Conservation (phyloP, 2,329 filamentous ascomycete genomes). For the Pseudophaeomoniella oleicola region DNA sequence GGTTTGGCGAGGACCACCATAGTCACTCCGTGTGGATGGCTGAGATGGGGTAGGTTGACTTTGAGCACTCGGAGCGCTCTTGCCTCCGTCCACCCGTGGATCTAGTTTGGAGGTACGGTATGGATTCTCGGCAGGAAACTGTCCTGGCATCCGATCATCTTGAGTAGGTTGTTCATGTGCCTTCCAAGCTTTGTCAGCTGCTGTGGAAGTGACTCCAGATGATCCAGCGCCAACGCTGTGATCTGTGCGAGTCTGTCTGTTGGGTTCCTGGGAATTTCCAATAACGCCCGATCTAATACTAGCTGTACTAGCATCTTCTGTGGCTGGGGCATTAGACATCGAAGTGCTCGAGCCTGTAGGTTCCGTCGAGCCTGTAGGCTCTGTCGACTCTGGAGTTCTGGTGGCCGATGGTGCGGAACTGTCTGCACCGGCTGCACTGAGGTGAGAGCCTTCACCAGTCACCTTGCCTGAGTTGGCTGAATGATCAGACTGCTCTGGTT, state of each 20-base stretch:
- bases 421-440: neutral
- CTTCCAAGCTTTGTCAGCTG: slow-evolving; percentile 1
- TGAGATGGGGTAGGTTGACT: neutral
- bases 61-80: neutral
- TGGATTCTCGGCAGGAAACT: slow-evolving; percentile 4
- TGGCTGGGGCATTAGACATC: neutral
- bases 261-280: neutral
- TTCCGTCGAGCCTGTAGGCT: neutral
- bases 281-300: neutral
- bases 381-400: no score
- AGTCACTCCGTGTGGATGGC: neutral
- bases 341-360: neutral
- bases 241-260: neutral
- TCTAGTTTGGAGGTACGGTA: slow-evolving; percentile 5
- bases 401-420: neutral
- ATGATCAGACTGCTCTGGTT: slow-evolving; percentile 1
- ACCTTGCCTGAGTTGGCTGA: neutral
- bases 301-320: neutral
- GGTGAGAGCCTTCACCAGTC: slow-evolving; percentile 1
- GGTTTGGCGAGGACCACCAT: neutral
- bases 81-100: slow-evolving; percentile 5
- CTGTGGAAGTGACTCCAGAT: slow-evolving; percentile 1
- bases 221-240: neutral
- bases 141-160: slow-evolving; percentile 3
- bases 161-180: neutral